Conservation (phyloP, 306 rosid species). For the Quercus engelmannii region DNA sequence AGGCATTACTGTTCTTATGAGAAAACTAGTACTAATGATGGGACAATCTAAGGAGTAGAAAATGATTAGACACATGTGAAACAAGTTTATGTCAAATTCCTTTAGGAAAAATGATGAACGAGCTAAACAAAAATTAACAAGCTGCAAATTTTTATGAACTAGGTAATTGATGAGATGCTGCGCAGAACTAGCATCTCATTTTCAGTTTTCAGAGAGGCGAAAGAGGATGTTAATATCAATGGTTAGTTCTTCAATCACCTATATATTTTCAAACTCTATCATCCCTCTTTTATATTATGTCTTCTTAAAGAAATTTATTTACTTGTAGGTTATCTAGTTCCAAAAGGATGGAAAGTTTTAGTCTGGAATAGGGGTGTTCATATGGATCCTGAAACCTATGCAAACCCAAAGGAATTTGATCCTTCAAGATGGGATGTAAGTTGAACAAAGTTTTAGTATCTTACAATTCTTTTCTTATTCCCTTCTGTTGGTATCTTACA, state of each 20-base stretch:
- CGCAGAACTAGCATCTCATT: slow-evolving; percentile 54
- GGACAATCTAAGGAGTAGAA: no score
- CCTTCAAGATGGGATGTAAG: slow-evolving; percentile 65
- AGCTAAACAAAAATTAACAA: background rate
- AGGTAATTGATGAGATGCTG: slow-evolving; percentile 65
- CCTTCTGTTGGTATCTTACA: no score
- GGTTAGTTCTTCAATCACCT: slow-evolving; percentile 29
- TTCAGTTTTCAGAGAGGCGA: slow-evolving; percentile 50
- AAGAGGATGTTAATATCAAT: slow-evolving; percentile 46
- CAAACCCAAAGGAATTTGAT: slow-evolving; percentile 46
- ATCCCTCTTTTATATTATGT: background rate
- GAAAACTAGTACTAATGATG: background rate
- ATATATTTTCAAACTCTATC: background rate
- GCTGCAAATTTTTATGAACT: background rate
- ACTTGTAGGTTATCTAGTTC: slow-evolving; percentile 51
- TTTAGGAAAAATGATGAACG: background rate
- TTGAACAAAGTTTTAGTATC: no score
- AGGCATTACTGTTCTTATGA: background rate
- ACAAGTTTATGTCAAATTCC: no score
- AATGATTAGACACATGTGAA: no score
- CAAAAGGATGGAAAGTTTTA: slow-evolving; percentile 72
- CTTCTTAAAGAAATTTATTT: background rate
- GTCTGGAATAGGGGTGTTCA: slow-evolving; percentile 70
- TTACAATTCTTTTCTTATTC: no score
- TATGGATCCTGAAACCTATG: slow-evolving; percentile 58